Evolutionary conservation across 2,329 filamentous ascomycete genomes (phyloP), one percentile per base, ranked within the genome.

Genomic region (Colletotrichum chlorophyti): DNA sequence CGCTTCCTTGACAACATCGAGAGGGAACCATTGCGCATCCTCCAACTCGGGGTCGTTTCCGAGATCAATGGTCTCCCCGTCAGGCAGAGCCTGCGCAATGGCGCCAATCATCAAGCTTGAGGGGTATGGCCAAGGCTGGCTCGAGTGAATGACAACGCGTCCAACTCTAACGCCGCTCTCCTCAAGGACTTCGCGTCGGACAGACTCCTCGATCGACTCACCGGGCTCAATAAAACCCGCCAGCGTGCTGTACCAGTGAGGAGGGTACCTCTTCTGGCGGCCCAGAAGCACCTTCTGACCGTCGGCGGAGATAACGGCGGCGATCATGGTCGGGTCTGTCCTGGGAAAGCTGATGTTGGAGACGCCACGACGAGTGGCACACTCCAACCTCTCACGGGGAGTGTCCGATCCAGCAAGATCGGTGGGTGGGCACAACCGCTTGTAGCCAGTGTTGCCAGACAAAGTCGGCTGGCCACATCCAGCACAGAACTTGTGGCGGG

Each of bases 241-340:
- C 10, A 99, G 85, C 0, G 93, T 96, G 66, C 87, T 91, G 79
- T 94, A 97, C 91, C 90, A 97, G 72, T 90, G 72, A 1, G 84
- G 80, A 1, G 95, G 95, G 83, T 89, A 99, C 50, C 91, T 84
- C 74, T 90, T 91, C 69, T 91, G 87, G 12, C 95, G 88, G 32
- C 95, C 95, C 1, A 99, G 88, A 7, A 99, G 84, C 34, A 97
- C 77, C 61, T 86, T 85, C 64, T 88, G 83, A 46, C 90, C 90
- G 65, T 96, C 91, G 47, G 88, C 81, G 50, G 90, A 96, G 27
- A 98, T 85, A 10, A 97, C 89, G 1, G 93, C 94, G 76, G 96
- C 93, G 75, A 99, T 99, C 72, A 98, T 93, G 24, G 92, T 96
- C 1, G 93, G 93, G 67, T 97, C 93, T 2, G 94, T 97, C 47